These are phyloP conservation scores for Lipomyces kockii DNA, from an alignment of 805 yeast species.

Conservation along the genomic window DNA sequence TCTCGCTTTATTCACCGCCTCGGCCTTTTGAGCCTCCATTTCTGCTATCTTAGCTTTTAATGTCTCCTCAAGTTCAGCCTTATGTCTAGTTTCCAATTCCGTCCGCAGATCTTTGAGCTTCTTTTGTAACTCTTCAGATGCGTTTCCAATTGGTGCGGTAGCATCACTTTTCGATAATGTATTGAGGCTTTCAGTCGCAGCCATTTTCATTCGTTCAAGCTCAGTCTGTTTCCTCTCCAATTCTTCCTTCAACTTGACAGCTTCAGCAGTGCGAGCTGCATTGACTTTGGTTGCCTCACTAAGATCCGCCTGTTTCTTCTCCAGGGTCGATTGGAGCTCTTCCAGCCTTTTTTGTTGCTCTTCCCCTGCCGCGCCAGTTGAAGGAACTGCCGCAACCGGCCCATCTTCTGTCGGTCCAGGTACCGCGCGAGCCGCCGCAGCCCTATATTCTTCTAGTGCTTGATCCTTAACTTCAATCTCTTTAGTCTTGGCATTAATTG, in stretches of 20 bases:
- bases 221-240: conserved; percentile 23
- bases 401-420: conserved; percentile 10
- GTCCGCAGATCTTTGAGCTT: conserved; percentile 36
- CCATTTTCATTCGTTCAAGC: conserved; percentile 1
- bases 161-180: conserved; percentile 3
- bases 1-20: conserved; percentile 53
- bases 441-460: conserved; percentile 18
- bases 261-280: conserved; percentile 10
- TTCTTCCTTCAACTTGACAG: conserved; percentile 21
- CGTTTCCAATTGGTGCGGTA: background rate
- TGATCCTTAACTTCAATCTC: conserved; percentile 24
- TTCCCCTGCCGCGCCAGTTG: conserved; percentile 28
- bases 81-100: conserved; percentile 40
- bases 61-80: conserved; percentile 39
- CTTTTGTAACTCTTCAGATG: conserved; percentile 40
- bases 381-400: conserved; percentile 7
- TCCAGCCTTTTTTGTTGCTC: conserved; percentile 47
- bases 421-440: conserved; percentile 14
- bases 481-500: conserved; percentile 24
- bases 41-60: conserved; percentile 40
- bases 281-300: conserved; percentile 10
- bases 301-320: conserved; percentile 21
- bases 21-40: conserved; percentile 50
- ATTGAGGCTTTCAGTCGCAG: background rate
- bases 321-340: conserved; percentile 37